Evolutionary conservation across 2,329 filamentous ascomycete species (phyloP).

Genomic region (Paecilomyces dactylethromorphus): DNA sequence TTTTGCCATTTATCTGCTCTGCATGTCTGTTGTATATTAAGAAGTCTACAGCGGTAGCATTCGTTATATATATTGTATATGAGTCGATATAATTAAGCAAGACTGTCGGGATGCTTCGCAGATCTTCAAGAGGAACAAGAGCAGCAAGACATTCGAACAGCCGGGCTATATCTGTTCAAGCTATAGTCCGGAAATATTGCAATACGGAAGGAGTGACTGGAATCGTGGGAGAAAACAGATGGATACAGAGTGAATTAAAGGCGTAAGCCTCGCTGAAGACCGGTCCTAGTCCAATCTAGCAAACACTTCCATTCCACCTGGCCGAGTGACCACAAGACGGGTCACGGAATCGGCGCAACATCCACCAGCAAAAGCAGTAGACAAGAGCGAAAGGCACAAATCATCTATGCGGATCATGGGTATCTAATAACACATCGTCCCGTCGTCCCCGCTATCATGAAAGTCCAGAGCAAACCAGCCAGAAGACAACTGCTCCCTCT

Average conservation of each 20-base stretch:
- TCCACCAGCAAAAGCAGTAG: background rate
- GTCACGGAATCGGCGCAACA: background rate
- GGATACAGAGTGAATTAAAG: background rate
- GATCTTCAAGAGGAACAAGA: background rate
- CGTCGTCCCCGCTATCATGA: conserved; percentile 27
- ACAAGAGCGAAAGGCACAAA: conserved; percentile 17
- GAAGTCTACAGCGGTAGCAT: background rate
- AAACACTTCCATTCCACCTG: background rate
- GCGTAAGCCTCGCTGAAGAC: background rate
- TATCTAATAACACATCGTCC: conserved; percentile 40
- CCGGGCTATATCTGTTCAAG: background rate
- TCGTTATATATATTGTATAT: too few relatives aligned
- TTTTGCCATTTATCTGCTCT: background rate
- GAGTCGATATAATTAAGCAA: too few relatives aligned
- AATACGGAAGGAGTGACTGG: background rate
- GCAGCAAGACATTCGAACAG: background rate
- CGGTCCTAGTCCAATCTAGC: background rate
- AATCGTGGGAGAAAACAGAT: background rate
- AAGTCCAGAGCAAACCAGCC: conserved; percentile 19
- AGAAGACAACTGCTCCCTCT: conserved; percentile 18
- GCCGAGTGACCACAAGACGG: background rate
- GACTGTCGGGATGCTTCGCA: background rate
- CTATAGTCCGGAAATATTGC: background rate
- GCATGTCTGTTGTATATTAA: background rate
- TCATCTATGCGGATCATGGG: conserved; percentile 30